Conservation (phyloP, 805 yeast genomes). For the Gaillardinia entomophila region DNA sequence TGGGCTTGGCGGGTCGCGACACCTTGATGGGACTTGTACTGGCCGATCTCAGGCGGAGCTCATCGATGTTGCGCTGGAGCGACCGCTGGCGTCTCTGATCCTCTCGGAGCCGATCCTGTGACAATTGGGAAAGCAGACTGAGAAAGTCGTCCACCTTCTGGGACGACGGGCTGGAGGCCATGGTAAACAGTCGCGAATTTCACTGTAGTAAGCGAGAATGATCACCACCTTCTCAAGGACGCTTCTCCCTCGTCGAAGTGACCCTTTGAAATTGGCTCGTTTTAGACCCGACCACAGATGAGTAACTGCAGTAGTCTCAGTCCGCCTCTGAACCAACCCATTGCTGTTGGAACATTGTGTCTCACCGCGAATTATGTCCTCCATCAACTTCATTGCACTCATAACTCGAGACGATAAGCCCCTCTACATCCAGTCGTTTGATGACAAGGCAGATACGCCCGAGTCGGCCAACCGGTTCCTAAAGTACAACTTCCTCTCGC, state of each 20-base stretch:
- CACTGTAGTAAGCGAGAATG: too few relatives aligned
- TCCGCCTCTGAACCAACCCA: too few relatives aligned
- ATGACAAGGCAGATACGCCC: conserved; percentile 8
- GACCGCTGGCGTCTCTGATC: conserved; percentile 30
- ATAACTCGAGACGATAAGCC: conserved; percentile 57
- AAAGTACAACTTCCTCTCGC: conserved; percentile 66
- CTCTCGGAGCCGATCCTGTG: conserved; percentile 28
- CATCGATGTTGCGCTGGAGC: conserved; percentile 26
- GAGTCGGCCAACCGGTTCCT: conserved; percentile 40
- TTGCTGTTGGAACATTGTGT: too few relatives aligned
- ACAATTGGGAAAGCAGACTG: conserved; percentile 26
- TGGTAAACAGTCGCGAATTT: too few relatives aligned
- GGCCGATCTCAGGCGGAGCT: conserved; percentile 18
- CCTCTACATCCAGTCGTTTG: conserved; percentile 52
- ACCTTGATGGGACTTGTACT: conserved; percentile 15
- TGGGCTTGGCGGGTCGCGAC: neutral
- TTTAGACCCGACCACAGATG: too few relatives aligned
- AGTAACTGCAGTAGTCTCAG: too few relatives aligned
- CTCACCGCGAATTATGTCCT: too few relatives aligned
- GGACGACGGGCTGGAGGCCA: conserved; percentile 21
- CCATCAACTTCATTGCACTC: conserved; percentile 52
- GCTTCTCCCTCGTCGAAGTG: too few relatives aligned
- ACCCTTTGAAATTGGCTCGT: too few relatives aligned
- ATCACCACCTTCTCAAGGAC: too few relatives aligned
- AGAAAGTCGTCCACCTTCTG: conserved; percentile 34